Evolutionary conservation across 2,329 filamentous ascomycete species (phyloP).

Genomic region (Zelopaecilomyces penicillatus): DNA sequence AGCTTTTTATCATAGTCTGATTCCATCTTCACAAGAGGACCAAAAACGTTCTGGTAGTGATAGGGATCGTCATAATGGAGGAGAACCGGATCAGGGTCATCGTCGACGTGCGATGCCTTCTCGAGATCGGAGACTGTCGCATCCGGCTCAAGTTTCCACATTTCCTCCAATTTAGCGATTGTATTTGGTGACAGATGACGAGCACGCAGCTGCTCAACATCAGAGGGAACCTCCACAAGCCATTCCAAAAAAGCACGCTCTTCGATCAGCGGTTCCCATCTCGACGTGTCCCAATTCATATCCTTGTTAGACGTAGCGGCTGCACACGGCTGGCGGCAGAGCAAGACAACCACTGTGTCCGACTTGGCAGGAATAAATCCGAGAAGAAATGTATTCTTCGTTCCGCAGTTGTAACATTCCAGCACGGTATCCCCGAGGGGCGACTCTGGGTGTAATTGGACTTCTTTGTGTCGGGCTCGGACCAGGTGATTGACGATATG

Average conservation of each 20-base stretch:
- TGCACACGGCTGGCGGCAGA: slow-evolving; percentile 94
- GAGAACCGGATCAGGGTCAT: slow-evolving; percentile 87
- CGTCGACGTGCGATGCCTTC: slow-evolving; percentile 83
- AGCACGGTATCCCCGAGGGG: slow-evolving; percentile 91
- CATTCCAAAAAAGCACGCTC: slow-evolving; percentile 91
- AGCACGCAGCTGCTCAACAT: slow-evolving; percentile 91
- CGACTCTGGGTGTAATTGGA: slow-evolving; percentile 89
- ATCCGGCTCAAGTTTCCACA: slow-evolving; percentile 93
- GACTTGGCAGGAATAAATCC: slow-evolving; percentile 98
- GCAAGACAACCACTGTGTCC: slow-evolving; percentile 91
- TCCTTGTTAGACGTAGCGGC: slow-evolving; percentile 94
- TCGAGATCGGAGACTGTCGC: slow-evolving; percentile 88
- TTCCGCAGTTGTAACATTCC: slow-evolving; percentile 98
- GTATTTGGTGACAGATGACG: slow-evolving; percentile 88
- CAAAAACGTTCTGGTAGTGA: slow-evolving; percentile 98
- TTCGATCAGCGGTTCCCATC: slow-evolving; percentile 96
- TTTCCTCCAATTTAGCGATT: slow-evolving; percentile 92
- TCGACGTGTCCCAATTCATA: slow-evolving; percentile 98
- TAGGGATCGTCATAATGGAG: slow-evolving; percentile 95
- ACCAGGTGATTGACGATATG: slow-evolving; percentile 99
- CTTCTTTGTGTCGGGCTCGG: slow-evolving; percentile 95
- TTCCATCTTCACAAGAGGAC: slow-evolving; percentile 96
- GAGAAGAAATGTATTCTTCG: slow-evolving; percentile 96
- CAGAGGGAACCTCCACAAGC: slow-evolving; percentile 82
- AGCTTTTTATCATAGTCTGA: slow-evolving; percentile 98